Conservation (phyloP, 768 basidiomycete genomes). For the Sarcomyxa edulis region DNA sequence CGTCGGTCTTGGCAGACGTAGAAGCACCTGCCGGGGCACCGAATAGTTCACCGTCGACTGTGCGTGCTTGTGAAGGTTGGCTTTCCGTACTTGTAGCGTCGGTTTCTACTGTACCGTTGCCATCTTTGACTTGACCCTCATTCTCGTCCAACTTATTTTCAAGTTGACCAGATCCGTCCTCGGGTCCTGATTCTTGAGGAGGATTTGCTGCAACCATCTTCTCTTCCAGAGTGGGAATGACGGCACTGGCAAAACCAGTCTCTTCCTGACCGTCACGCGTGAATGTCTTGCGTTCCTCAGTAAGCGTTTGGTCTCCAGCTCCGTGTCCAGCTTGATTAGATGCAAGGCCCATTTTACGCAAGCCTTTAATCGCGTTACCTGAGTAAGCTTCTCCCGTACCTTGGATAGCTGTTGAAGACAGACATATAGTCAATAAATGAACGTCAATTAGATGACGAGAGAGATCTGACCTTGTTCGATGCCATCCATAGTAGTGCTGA, state of each 20-base stretch:
- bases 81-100: no score
- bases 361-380: conserved; percentile 26
- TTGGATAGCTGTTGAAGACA: conserved; percentile 34
- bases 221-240: conserved; percentile 69
- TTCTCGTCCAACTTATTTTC: conserved; percentile 25
- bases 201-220: conserved; percentile 49
- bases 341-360: conserved; percentile 40
- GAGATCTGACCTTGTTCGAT: conserved; percentile 43
- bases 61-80: conserved; percentile 26
- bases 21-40: conserved; percentile 54
- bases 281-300: conserved; percentile 48
- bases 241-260: conserved; percentile 54
- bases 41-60: conserved; percentile 38
- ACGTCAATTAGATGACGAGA: not conserved
- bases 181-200: no score
- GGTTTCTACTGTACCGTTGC: no score
- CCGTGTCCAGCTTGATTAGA: conserved; percentile 31
- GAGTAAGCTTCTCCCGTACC: conserved; percentile 32
- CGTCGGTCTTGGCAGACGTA: conserved; percentile 32
- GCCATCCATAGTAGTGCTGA: conserved; percentile 31
- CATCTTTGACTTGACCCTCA: conserved; percentile 5
- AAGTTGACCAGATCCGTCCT: no score
- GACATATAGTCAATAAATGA: not conserved
- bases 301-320: conserved; percentile 35
- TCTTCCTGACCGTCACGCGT: conserved; percentile 44